Conservation (phyloP, 345 rosid genomes). For the Abelmoschus esculentus region DNA sequence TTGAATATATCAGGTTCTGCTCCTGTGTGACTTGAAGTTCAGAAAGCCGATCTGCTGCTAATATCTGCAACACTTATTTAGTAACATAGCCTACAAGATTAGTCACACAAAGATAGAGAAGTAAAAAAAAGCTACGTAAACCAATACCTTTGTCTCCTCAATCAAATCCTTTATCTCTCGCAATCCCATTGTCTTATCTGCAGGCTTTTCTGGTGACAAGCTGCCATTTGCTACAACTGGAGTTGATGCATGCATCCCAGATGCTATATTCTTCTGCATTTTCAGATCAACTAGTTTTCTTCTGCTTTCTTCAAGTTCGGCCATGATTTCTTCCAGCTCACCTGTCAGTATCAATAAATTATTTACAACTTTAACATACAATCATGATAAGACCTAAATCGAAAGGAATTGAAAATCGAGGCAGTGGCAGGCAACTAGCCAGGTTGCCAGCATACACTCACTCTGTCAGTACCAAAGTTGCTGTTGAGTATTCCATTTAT, state of each 20-base stretch:
- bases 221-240: constrained; percentile 58
- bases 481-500: neutral
- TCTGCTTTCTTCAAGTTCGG: constrained; percentile 85
- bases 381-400: constrained; percentile 1
- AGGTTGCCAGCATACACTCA: neutral
- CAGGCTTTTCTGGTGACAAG: constrained; percentile 68
- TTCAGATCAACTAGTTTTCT: constrained; percentile 68
- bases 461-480: neutral
- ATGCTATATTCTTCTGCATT: constrained; percentile 81
- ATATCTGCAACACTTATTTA: constrained; percentile 43
- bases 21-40: constrained; percentile 64
- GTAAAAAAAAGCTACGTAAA: neutral
- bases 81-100: constrained; percentile 16
- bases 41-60: constrained; percentile 71
- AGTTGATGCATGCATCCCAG: constrained; percentile 38
- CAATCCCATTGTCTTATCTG: constrained; percentile 52
- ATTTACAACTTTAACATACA: constrained; percentile 10
- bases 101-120: constrained; percentile 5
- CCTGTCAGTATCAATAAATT: constrained; percentile 36
- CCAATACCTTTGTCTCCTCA: constrained; percentile 67
- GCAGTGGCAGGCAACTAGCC: neutral
- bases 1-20: constrained; percentile 49
- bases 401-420: neutral
- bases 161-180: constrained; percentile 70
- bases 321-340: constrained; percentile 78